Conservation (phyloP, 192 early-diverging fungal genomes). For the Dimargaris cristalligena region DNA sequence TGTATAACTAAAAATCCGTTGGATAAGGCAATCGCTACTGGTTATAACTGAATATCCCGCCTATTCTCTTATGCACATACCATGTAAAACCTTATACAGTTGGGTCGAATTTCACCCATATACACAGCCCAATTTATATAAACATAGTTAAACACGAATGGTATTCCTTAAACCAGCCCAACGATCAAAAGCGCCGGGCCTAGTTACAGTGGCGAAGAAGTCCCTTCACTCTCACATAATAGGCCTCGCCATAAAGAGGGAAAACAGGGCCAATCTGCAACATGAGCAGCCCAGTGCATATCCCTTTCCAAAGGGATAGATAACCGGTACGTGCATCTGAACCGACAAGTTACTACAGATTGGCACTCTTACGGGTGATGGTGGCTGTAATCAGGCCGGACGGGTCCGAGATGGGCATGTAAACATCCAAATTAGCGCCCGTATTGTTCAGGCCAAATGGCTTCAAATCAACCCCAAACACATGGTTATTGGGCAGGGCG, state of each 20-base stretch:
- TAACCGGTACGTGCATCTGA: neutral
- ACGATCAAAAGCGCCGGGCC: neutral
- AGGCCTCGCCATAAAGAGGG: neutral
- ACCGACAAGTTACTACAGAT: slow-evolving; percentile 14
- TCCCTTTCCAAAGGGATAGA: neutral
- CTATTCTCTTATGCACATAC: too few species aligned
- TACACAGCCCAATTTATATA: neutral
- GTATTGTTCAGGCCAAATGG: slow-evolving; percentile 56
- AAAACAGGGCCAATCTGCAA: neutral
- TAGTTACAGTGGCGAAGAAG: neutral
- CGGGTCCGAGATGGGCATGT: slow-evolving; percentile 54
- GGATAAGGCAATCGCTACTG: too few species aligned
- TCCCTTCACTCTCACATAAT: neutral
- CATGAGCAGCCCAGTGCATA: neutral
- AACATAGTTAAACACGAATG: neutral
- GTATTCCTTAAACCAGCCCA: neutral
- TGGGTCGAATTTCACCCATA: too few species aligned
- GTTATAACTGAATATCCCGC: too few species aligned
- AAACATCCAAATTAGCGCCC: slow-evolving; percentile 46
- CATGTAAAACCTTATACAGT: too few species aligned
- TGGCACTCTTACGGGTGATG: slow-evolving; percentile 31
- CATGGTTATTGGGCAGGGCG: slow-evolving; percentile 63
- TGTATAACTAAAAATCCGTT: neutral
- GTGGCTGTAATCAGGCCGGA: slow-evolving; percentile 60
- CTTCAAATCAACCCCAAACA: slow-evolving; percentile 52